Evolutionary conservation across 2,329 filamentous ascomycete genomes (phyloP).

Genomic region (Daldinia sp.): DNA sequence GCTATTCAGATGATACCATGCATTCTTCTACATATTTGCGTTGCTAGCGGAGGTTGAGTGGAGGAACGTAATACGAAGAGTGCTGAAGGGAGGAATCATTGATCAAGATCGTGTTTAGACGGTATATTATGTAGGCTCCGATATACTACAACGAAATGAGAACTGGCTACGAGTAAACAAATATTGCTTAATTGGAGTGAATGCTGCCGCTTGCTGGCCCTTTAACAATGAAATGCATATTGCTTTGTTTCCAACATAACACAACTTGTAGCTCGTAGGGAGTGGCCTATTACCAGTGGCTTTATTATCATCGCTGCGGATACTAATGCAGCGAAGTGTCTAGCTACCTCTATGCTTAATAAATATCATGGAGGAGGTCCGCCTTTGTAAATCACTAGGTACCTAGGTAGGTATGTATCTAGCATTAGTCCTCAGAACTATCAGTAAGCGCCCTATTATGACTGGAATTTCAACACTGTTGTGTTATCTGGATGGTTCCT

Average conservation of each 20-base stretch:
- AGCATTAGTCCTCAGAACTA: no score
- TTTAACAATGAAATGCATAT: background rate
- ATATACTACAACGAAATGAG: conserved; percentile 25
- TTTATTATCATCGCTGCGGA: no score
- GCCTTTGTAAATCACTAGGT: no score
- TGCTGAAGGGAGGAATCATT: conserved; percentile 1
- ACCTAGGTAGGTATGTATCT: no score
- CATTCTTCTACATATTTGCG: conserved; percentile 17
- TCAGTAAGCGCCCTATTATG: no score
- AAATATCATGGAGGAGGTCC: no score
- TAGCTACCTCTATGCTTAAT: no score
- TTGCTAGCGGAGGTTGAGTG: conserved; percentile 19
- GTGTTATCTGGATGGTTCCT: no score
- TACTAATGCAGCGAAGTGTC: no score
- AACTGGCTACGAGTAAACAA: conserved; percentile 6
- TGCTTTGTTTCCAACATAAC: background rate
- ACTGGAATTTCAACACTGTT: no score
- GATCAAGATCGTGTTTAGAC: conserved; percentile 8
- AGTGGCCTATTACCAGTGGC: background rate
- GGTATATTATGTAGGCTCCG: conserved; percentile 18
- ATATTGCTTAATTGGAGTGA: background rate
- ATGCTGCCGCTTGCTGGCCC: background rate
- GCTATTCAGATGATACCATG: conserved; percentile 33
- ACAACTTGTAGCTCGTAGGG: background rate
- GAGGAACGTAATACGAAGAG: conserved; percentile 7